phyloP scores from a whole-genome alignment of 352 stramenopile genomes.

The Aphanomyces invadans region DNA sequence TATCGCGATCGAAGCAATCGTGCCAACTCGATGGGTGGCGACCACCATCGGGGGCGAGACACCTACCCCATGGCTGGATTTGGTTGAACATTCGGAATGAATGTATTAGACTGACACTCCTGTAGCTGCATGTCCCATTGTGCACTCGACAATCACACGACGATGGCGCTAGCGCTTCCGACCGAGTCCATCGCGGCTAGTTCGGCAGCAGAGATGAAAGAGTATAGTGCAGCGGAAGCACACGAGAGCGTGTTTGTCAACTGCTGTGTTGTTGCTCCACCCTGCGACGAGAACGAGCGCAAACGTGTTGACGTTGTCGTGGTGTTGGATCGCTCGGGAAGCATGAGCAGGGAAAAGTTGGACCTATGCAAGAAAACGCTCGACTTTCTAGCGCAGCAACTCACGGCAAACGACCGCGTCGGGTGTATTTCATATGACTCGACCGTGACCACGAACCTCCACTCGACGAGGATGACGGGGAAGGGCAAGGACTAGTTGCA shows the following conservation, averaged over 20 bases:
- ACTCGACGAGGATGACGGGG: constrained; percentile 28
- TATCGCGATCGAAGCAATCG: too few relatives aligned
- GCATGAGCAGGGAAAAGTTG: constrained; percentile 45
- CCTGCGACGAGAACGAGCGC: constrained; percentile 23
- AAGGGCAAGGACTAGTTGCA: constrained; percentile 20
- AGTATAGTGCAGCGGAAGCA: not conserved
- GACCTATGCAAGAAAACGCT: constrained; percentile 52
- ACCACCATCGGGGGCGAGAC: too few relatives aligned
- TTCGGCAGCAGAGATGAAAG: too few relatives aligned
- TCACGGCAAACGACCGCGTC: constrained; percentile 43
- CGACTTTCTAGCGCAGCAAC: constrained; percentile 36
- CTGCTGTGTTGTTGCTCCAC: not conserved
- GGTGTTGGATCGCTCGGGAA: constrained; percentile 41
- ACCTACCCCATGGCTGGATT: too few relatives aligned
- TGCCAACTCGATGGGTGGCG: too few relatives aligned
- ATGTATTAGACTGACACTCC: too few relatives aligned
- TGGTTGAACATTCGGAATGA: too few relatives aligned
- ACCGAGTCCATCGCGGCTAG: too few relatives aligned
- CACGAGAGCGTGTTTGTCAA: not conserved
- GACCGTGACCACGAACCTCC: constrained; percentile 34
- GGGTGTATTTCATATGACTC: constrained; percentile 41
- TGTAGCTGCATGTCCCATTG: too few relatives aligned
- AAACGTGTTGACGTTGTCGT: constrained; percentile 45
- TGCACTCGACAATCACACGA: too few relatives aligned
- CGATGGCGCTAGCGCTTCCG: too few relatives aligned